Base-by-base conservation (phyloP, 257 asterid genomes). In the Solanum habrochaites region DNA sequence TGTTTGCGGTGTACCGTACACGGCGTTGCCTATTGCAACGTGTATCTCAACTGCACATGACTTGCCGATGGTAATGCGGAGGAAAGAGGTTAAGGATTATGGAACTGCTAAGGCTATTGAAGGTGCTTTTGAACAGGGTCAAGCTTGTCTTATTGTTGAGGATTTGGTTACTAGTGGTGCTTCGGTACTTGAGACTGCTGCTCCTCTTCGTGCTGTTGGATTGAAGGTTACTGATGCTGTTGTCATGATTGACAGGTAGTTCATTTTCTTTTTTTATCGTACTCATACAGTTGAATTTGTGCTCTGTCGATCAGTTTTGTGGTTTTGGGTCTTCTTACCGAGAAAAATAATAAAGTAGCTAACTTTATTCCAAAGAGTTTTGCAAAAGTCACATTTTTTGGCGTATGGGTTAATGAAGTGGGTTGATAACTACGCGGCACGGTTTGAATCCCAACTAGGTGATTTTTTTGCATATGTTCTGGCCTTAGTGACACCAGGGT, bases 81-180 rank as follows among this genome's bases (percentile, higher is more conserved):
- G 98, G 45, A 97, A 97, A 89, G 99, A 97, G 95, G 94, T 97
- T 15, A 97, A 97, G 90, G 98, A 94, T 77, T 95, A 97, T 77
- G 99, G 98, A 29, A 97, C 98, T 7, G 92, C 97, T 6, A 95
- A 95, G 88, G 96, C 98, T 2, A 95, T 95, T 69, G 99, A 97
- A 86, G 99, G 99, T 8, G 95, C 91, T 20, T 94, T 92, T 67
- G 5, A 90, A 52, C 86, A 88, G 4, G 89, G 92, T 81, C 98
- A 94, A 67, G 86, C 88, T 2, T 97, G 99, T 83, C 90, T 97
- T 23, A 93, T 97, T 85, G 91, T 97, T 83, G 98, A 97, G 91
- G 99, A 97, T 89, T 95, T 97, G 40, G 99, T 95, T 69, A 97
- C 99, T 21, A 95, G 98, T 82, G 99, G 99, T 13, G 91, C 98